These are phyloP conservation scores for Fusarium sp. DNA, from an alignment of 2,329 filamentous ascomycete genomes.

Conservation along the genomic window DNA sequence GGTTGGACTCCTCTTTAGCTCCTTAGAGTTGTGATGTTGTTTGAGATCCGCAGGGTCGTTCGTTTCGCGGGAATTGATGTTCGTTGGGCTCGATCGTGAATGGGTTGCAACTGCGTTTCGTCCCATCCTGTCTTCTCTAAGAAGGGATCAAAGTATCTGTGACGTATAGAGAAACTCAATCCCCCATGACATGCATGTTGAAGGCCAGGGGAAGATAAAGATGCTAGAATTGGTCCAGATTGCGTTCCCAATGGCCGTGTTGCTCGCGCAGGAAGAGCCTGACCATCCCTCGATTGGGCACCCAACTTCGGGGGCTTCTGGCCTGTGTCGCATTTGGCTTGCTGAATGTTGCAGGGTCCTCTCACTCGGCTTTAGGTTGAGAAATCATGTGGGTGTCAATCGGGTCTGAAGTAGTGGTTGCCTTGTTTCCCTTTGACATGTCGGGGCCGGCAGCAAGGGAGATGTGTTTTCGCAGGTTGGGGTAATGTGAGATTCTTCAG, in stretches of 20 bases:
- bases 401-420: not conserved
- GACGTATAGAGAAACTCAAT: not conserved
- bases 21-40: not conserved
- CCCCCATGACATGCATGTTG: not conserved
- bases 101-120: not conserved
- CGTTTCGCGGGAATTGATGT: too few species aligned
- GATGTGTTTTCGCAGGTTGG: not conserved
- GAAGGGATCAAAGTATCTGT: not conserved
- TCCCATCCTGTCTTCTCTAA: not conserved
- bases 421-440: not conserved
- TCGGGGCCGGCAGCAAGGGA: not conserved
- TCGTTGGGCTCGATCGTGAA: not conserved
- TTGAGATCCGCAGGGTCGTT: not conserved
- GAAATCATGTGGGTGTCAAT: not conserved
- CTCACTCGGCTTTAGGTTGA: not conserved
- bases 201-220: not conserved
- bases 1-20: too few species aligned
- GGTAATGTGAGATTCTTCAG: not conserved
- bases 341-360: not conserved
- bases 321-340: not conserved
- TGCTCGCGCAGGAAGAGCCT: not conserved
- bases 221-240: not conserved
- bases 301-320: not conserved
- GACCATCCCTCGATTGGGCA: not conserved
- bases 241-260: not conserved